Base-by-base conservation (phyloP, 1,139 yeast species). In the Hyphopichia burtonii region DNA sequence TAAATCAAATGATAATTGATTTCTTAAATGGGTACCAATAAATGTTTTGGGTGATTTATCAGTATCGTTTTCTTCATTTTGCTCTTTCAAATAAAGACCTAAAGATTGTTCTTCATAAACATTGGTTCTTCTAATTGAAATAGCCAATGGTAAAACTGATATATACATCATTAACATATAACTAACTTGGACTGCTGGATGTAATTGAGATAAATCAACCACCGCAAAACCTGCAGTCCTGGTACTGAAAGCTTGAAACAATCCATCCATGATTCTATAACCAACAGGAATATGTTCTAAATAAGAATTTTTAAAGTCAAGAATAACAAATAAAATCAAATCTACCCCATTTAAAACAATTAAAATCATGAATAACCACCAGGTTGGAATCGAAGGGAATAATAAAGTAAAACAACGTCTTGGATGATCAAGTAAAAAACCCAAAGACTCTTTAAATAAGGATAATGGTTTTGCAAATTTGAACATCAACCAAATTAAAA, bases 121-220 rank as follows among this genome's bases (percentile, higher is more conserved):
- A 60, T 93, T 93, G 18, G 99, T 93, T 59, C 97, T 79, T 66
- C 99, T 83, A 51, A 93, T 90, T 36, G 97, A 88, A 54, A 93
- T 93, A 33, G 99, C 99, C 55, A 93, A 71, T 0, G 99, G 99
- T 57, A 91, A 72, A 39, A 93, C 97, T 5, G 98, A 91, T 25
- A 94, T 89, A 67, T 94, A 93, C 99, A 93, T 93, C 98, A 93
- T 91, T 48, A 93, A 76, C 83, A 90, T 77, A 61, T 94, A 94
- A 55, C 95, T 83, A 34, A 93, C 96, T 61, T 89, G 96, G 37
- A 93, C 87, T 0, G 96, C 96, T 0, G 97, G 93, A 56, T 91
- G 95, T 41, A 93, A 69, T 36, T 64, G 60, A 4, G 88, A 69
- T 34, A 93, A 64, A 60, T 85, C 82, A 27, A 91, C 77, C 31